Conservation (phyloP, 306 rosid species). For the Cucurbita pepo region DNA sequence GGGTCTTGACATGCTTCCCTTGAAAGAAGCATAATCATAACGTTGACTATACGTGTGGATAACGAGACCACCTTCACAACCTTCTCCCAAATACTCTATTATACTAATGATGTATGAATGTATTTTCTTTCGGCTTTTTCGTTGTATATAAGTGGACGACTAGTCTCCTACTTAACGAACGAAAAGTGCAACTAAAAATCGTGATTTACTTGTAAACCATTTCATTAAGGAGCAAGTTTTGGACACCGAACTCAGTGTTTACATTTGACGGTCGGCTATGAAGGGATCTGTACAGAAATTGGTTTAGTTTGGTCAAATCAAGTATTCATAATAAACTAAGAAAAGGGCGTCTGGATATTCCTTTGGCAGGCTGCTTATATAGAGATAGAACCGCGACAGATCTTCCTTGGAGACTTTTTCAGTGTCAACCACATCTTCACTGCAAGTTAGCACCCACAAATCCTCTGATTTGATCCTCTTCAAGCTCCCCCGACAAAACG, state of each 20-base stretch:
- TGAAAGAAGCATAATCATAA: no score
- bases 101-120: no score
- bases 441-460: slow-evolving; percentile 63
- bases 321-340: slow-evolving; percentile 44
- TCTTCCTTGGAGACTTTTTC: slow-evolving; percentile 48
- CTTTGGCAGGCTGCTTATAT: slow-evolving; percentile 47
- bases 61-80: no score
- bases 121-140: no score
- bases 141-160: no score
- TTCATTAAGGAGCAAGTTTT: neutral
- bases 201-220: no score
- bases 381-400: slow-evolving; percentile 34
- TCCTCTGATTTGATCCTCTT: slow-evolving; percentile 54
- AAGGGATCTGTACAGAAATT: slow-evolving; percentile 36
- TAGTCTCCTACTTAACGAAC: no score
- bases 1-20: no score
- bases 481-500: slow-evolving; percentile 69
- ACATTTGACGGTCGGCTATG: slow-evolving; percentile 30
- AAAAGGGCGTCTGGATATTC: slow-evolving; percentile 52
- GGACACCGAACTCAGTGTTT: slow-evolving; percentile 13
- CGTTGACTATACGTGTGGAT: no score
- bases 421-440: slow-evolving; percentile 40
- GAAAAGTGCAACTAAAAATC: no score
- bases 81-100: no score
- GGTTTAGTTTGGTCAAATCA: slow-evolving; percentile 22